Evolutionary conservation across 2,329 filamentous ascomycete genomes (phyloP), one percentile per base, ranked within the genome.

Genomic region (Phoma herbarum): DNA sequence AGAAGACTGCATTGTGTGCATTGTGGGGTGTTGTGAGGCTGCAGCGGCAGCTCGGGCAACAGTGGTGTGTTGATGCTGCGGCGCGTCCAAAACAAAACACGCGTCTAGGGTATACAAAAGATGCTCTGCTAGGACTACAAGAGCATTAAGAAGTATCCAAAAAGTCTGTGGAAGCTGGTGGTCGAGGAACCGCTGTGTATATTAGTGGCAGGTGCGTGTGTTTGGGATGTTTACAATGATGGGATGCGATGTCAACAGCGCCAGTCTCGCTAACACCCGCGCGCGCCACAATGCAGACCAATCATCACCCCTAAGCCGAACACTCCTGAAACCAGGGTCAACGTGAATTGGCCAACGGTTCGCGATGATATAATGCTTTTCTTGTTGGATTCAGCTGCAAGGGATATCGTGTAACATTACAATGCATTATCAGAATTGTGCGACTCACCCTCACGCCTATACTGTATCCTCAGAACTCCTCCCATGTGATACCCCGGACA

Each of bases 1-100:
- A 39, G 75, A 77, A 16, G 74, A 75, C 55, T 77, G 71, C 75
- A 78, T 77, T 47, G 56, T 58, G 57, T 35, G 31, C 16, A 35
- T n/a, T 35, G 31, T 55, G 47, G 39, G 58, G 52, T 61, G 57
- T 59, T 59, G 53, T 61, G 62, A 65, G 57, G 68, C 63, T 66
- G 64, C 61, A 57, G 46, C 29, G 39, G 44, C 49, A 58, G 49
- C 55, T 44, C 18, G 44, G 49, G 50, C 50, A 50, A 31, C 56
- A 43, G 63, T 67, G 64, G 59, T 61, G 35, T 63, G 60, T 57
- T 55, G 56, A 55, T 53, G 56, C 39, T 63, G 71, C 66, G 70
- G 70, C 71, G 72, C 68, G 74, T 70, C 61, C 62, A 44, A 58
- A 26, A 41, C 11, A 58, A 49, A 35, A 69, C 69, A 62, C 62